A percentile compares a stretch with the other conserved stretches of the same genome.
phyloP scores from a whole-genome alignment of 2,329 filamentous ascomycete genomes.

The Didymella exigua region DNA sequence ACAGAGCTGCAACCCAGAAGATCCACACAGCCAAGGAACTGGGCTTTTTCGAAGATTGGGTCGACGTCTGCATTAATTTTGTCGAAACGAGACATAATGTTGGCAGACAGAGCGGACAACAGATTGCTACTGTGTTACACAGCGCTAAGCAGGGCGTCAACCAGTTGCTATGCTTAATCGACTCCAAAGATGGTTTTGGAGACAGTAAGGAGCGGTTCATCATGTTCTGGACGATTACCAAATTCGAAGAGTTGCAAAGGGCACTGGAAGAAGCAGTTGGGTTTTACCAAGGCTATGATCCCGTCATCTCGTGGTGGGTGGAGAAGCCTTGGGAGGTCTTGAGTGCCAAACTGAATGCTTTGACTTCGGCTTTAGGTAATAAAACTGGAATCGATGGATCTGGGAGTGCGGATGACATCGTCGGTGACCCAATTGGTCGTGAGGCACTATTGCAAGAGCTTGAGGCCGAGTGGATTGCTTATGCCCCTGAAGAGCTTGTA shows the following conservation, averaged over 20 bases:
- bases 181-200: not conserved
- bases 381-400: slow-evolving; percentile 54
- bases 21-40: not conserved
- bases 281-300: slow-evolving; percentile 63
- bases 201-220: slow-evolving; percentile 21
- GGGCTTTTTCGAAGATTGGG: slow-evolving; percentile 1
- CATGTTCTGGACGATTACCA: slow-evolving; percentile 56
- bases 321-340: slow-evolving; percentile 53
- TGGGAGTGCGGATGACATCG: slow-evolving; percentile 56
- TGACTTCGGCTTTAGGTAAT: slow-evolving; percentile 49
- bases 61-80: not conserved
- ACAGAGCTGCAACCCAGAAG: not conserved
- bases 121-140: slow-evolving; percentile 4
- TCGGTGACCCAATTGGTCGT: slow-evolving; percentile 63
- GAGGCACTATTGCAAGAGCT: slow-evolving; percentile 60
- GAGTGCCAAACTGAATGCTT: slow-evolving; percentile 44
- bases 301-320: slow-evolving; percentile 64
- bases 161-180: not conserved
- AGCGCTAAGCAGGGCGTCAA: not conserved
- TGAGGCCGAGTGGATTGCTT: slow-evolving; percentile 63
- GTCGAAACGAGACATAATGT: slow-evolving; percentile 7
- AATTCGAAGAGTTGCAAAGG: slow-evolving; percentile 48
- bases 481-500: slow-evolving; percentile 63
- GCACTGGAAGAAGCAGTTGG: slow-evolving; percentile 55
- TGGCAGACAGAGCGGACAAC: slow-evolving; percentile 2